Evolutionary conservation across 139 green algal species (phyloP).

Genomic region (Zygnema circumcarinatum): DNA sequence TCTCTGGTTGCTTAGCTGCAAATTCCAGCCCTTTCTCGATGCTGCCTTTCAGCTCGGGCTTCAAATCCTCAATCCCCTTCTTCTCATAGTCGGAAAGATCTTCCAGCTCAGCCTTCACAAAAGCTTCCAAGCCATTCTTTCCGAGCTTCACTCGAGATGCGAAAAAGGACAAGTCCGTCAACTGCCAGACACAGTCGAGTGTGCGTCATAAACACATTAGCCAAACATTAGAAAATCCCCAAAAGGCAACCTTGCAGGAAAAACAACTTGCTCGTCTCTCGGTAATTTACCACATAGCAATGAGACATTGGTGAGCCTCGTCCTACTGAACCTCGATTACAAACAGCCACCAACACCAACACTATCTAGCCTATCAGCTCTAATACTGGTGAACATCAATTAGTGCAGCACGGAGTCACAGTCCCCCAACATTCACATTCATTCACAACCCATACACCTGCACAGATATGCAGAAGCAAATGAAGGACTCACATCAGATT

Average conservation of each 20-base stretch:
- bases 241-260: neutral
- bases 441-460: no score
- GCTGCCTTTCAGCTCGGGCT: constrained; percentile 59
- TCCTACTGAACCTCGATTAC: no score
- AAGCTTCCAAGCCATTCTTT: constrained; percentile 67
- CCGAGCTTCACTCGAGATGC: constrained; percentile 81
- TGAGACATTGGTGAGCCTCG: no score
- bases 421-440: no score
- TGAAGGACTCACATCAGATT: constrained; percentile 62
- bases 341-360: no score
- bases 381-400: no score
- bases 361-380: no score
- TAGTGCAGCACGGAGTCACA: no score
- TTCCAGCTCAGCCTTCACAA: constrained; percentile 76
- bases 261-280: no score
- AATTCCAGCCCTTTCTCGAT: constrained; percentile 66
- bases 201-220: neutral
- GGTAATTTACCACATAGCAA: no score
- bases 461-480: no score
- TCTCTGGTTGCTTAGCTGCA: constrained; percentile 29
- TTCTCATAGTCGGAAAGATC: constrained; percentile 89
- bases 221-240: neutral
- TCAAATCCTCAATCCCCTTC: constrained; percentile 78
- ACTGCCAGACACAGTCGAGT: neutral
- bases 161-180: constrained; percentile 88